Percentiles rank a stretch among this genome's conserved stretches.
These are phyloP conservation scores for Aspergillus nomiae DNA, from an alignment of 2,329 filamentous ascomycete genomes.

Conservation along the genomic window DNA sequence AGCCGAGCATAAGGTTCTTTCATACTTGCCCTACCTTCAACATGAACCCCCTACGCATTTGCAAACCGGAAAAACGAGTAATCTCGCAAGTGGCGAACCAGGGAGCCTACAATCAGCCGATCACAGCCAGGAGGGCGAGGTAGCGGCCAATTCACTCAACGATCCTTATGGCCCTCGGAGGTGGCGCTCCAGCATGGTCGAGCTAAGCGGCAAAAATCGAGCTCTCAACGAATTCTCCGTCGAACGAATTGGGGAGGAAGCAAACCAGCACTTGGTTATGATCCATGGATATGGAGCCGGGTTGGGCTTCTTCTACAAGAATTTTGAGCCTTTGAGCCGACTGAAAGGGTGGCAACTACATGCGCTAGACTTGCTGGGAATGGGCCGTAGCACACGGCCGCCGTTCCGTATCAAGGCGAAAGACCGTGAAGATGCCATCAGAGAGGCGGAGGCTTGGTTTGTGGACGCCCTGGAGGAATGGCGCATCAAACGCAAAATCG, in stretches of 20 bases:
- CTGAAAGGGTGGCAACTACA: constrained; percentile 83
- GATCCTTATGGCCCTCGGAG: constrained; percentile 83
- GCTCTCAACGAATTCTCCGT: constrained; percentile 92
- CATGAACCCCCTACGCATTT: constrained; percentile 66
- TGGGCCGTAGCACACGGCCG: constrained; percentile 85
- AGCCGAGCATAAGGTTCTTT: constrained; percentile 86
- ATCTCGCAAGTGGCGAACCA: constrained; percentile 26
- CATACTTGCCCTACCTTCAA: constrained; percentile 79
- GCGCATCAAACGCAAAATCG: constrained; percentile 83
- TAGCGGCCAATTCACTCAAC: constrained; percentile 51
- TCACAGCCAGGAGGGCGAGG: constrained; percentile 44
- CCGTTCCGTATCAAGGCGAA: constrained; percentile 83
- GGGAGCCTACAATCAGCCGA: constrained; percentile 40
- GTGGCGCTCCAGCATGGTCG: constrained; percentile 84
- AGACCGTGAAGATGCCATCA: constrained; percentile 74
- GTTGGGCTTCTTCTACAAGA: constrained; percentile 97
- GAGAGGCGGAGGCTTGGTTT: constrained; percentile 93
- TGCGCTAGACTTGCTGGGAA: constrained; percentile 90
- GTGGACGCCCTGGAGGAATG: constrained; percentile 96
- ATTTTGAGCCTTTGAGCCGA: constrained; percentile 85
- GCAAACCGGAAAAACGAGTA: constrained; percentile 56
- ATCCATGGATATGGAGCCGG: constrained; percentile 96
- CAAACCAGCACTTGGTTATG: constrained; percentile 88
- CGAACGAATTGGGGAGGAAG: constrained; percentile 75
- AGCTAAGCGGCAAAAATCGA: constrained; percentile 80